These are phyloP conservation scores for Cyclostephanos invisitatus DNA, from an alignment of 108 stramenopile species.

Conservation along the genomic window DNA sequence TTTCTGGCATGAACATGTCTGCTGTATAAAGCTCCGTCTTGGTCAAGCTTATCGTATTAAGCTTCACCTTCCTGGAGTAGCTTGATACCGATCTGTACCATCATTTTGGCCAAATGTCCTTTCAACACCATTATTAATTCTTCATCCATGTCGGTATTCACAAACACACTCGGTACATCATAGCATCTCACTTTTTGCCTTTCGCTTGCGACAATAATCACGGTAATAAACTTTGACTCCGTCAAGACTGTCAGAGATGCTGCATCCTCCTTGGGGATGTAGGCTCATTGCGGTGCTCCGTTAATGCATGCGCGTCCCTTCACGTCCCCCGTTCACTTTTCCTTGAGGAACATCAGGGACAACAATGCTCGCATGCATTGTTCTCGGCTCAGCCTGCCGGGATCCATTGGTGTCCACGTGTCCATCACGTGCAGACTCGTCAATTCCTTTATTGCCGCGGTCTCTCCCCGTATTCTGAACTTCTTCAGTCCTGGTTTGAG, in stretches of 20 bases:
- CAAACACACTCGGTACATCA: constrained; percentile 54
- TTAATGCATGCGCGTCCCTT: no score
- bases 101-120: constrained; percentile 20
- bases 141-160: constrained; percentile 48
- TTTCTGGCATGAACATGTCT: no score
- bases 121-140: constrained; percentile 27
- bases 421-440: background rate
- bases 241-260: constrained; percentile 28
- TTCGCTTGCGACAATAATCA: constrained; percentile 44
- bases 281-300: no score
- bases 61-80: no score
- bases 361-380: constrained; percentile 20
- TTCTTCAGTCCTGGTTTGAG: background rate
- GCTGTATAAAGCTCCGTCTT: no score
- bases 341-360: constrained; percentile 32
- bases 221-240: constrained; percentile 30
- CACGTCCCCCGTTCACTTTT: constrained; percentile 17
- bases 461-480: background rate
- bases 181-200: constrained; percentile 31
- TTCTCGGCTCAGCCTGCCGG: background rate
- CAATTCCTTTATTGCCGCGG: background rate
- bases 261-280: constrained; percentile 4
- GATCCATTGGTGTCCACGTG: background rate
- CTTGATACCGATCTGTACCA: constrained; percentile 26
- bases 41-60: no score